Evolutionary conservation across 345 rosid species (phyloP).

Genomic region (Eucalyptus marginata): DNA sequence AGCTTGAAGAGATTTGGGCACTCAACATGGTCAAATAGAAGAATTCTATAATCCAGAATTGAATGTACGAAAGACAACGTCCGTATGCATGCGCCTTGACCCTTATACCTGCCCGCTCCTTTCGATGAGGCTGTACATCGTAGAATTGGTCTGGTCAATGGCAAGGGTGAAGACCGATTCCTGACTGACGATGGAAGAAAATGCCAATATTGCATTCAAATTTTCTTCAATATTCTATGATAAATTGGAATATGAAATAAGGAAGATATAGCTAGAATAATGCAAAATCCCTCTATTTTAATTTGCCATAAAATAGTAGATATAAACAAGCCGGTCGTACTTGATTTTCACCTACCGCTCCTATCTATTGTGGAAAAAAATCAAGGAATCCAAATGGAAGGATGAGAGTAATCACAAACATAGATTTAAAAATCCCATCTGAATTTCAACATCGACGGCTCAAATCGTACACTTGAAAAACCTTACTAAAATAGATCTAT

Average conservation of each 20-base stretch:
- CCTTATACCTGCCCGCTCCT: not conserved
- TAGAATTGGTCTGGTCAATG: not conserved
- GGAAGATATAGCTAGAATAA: not conserved
- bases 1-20: accelerated
- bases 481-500: not conserved
- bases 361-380: not conserved
- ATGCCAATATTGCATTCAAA: not conserved
- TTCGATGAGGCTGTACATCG: not conserved
- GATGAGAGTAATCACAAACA: not conserved
- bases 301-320: not conserved
- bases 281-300: not conserved
- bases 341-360: not conserved
- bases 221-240: not conserved
- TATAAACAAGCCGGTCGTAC: not conserved
- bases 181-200: not conserved
- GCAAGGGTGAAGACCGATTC: not conserved
- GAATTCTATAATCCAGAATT: not conserved
- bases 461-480: not conserved
- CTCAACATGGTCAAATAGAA: not conserved
- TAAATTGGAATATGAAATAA: not conserved
- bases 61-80: not conserved
- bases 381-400: not conserved
- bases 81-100: not conserved
- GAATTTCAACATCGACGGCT: not conserved
- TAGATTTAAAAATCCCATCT: not conserved